Evolutionary conservation across 164 flowering plant species (phyloP).

Genomic region (Protea cynaroides): DNA sequence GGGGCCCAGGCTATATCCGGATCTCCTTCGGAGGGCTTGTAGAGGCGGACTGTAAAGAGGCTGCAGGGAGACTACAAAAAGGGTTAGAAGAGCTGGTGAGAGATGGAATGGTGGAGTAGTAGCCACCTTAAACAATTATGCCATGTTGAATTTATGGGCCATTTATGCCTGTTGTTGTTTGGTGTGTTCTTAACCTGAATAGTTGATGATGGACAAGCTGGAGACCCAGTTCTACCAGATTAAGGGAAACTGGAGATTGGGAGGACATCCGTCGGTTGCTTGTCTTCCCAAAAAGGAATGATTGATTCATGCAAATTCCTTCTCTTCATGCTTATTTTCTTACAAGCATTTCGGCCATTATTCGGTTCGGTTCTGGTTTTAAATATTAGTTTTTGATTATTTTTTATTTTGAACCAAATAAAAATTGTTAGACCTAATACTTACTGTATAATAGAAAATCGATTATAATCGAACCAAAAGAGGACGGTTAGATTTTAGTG

Average conservation of each 20-base stretch:
- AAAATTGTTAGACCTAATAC: no score
- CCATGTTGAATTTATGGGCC: neutral
- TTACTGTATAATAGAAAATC: no score
- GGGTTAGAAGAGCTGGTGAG: conserved; percentile 79
- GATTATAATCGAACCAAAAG: no score
- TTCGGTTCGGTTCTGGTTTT: no score
- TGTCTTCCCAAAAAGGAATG: no score
- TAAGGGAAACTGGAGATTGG: neutral
- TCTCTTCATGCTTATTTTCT: no score
- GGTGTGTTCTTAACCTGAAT: conserved; percentile 1
- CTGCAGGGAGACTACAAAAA: conserved; percentile 60
- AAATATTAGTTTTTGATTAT: no score
- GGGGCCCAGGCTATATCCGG: conserved; percentile 75
- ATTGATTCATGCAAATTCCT: no score
- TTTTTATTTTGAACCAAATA: no score
- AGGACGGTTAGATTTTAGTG: no score
- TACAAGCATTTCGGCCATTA: no score
- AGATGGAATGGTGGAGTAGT: conserved; percentile 62
- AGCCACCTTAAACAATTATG: conserved; percentile 6
- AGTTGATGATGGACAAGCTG: neutral
- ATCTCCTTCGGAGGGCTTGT: conserved; percentile 80
- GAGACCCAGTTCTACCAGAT: neutral
- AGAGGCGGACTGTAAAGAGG: conserved; percentile 58
- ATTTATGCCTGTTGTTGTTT: no score
- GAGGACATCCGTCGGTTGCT: neutral